These are phyloP conservation scores for Gautieria morchelliformis DNA, from an alignment of 768 basidiomycete genomes.

Conservation along the genomic window DNA sequence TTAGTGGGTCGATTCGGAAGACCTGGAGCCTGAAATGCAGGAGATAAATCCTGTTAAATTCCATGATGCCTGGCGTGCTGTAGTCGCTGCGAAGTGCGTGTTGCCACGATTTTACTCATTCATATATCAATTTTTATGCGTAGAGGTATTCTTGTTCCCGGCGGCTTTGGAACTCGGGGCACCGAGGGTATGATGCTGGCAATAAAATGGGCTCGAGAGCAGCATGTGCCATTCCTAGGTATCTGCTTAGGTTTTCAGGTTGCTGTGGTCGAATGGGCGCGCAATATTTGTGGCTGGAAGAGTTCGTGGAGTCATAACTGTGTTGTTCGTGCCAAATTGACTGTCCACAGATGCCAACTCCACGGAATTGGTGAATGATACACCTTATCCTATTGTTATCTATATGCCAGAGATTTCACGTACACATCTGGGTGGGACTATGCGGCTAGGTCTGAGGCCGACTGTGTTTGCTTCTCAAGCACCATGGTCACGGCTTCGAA, in stretches of 20 bases:
- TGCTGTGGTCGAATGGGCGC: constrained; percentile 91
- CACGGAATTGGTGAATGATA: constrained; percentile 59
- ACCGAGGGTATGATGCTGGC: constrained; percentile 97
- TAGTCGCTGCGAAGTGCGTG: constrained; percentile 80
- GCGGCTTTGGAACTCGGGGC: constrained; percentile 89
- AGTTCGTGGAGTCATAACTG: constrained; percentile 31
- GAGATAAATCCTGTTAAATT: constrained; percentile 75
- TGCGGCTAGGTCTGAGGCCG: constrained; percentile 96
- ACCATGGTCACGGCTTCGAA: constrained; percentile 59
- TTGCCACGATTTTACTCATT: background rate
- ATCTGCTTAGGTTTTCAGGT: constrained; percentile 98
- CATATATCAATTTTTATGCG: background rate
- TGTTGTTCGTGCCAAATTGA: constrained; percentile 6
- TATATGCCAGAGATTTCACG: constrained; percentile 99
- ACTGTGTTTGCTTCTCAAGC: constrained; percentile 75
- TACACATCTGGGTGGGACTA: constrained; percentile 99
- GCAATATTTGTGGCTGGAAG: constrained; percentile 65
- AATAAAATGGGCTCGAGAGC: constrained; percentile 95
- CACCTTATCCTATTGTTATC: constrained; percentile 68
- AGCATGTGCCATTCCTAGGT: constrained; percentile 89
- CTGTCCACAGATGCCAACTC: constrained; percentile 65
- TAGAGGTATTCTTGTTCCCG: constrained; percentile 94
- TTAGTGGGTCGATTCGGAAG: constrained; percentile 94
- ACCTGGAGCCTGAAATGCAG: constrained; percentile 78
- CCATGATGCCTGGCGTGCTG: constrained; percentile 90